phyloP scores from a whole-genome alignment of 1,284 basidiomycete genomes.

The Athelia psychrophila region DNA sequence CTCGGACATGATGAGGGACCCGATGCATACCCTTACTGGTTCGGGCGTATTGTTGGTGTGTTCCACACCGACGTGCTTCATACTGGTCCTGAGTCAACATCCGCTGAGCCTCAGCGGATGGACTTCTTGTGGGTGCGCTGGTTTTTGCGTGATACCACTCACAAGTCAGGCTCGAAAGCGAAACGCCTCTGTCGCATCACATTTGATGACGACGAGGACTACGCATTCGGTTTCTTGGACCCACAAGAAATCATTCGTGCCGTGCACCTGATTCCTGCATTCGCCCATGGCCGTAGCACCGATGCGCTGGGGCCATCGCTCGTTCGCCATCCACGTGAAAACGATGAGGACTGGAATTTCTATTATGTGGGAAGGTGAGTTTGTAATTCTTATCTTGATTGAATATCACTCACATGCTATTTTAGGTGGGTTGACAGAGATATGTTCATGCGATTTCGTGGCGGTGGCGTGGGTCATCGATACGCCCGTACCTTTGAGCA shows the following conservation, averaged over 20 bases:
- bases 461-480: conserved; percentile 27
- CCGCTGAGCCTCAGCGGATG: conserved; percentile 3
- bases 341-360: conserved; percentile 26
- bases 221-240: conserved; percentile 39
- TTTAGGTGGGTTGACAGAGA: conserved; percentile 33
- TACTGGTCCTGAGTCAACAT: neutral
- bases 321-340: conserved; percentile 11
- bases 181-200: conserved; percentile 26
- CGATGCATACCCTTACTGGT: conserved; percentile 9
- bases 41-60: conserved; percentile 11
- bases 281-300: conserved; percentile 20
- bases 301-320: conserved; percentile 21
- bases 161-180: conserved; percentile 19
- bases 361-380: conserved; percentile 35
- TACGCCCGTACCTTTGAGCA: neutral
- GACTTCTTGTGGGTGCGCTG: conserved; percentile 16
- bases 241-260: conserved; percentile 30
- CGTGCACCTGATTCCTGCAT: conserved; percentile 34
- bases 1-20: conserved; percentile 10
- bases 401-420: neutral
- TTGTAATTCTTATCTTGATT: conserved; percentile 2
- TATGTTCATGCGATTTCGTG: conserved; percentile 28
- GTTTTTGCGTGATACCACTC: conserved; percentile 9
- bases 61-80: conserved; percentile 1
- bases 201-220: conserved; percentile 25